phyloP scores from a whole-genome alignment of 768 basidiomycete species.

The Collybiopsis confluens region DNA sequence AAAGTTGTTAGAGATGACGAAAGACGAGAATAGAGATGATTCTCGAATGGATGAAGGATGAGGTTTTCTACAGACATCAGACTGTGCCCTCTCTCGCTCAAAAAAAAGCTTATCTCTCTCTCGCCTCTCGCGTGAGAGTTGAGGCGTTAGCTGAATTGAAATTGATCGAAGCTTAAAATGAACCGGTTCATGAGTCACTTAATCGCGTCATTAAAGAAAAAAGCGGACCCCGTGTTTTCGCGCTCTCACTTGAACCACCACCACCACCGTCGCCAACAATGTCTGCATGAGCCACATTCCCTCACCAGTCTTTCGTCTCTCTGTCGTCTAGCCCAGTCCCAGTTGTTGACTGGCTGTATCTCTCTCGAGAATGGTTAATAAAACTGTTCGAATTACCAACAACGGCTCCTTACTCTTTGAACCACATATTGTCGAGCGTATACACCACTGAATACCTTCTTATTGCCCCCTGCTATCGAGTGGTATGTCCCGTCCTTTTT shows the following conservation, averaged over 20 bases:
- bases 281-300: conserved; percentile 10
- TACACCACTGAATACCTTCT: conserved; percentile 56
- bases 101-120: not conserved
- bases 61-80: no score
- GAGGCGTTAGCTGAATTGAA: not conserved
- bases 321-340: not conserved
- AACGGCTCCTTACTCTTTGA: conserved; percentile 86
- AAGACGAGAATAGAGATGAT: conserved; percentile 57
- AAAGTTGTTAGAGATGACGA: conserved; percentile 68
- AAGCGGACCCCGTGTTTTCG: not conserved
- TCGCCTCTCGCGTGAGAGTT: no score
- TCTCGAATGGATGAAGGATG: conserved; percentile 80
- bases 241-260: conserved; percentile 8
- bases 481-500: conserved; percentile 17
- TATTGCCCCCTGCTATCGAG: conserved; percentile 20
- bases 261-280: conserved; percentile 8
- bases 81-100: not conserved
- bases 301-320: conserved; percentile 15
- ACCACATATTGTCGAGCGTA: conserved; percentile 84
- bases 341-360: conserved; percentile 21
- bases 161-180: conserved; percentile 4
- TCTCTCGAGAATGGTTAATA: conserved; percentile 73
- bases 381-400: conserved; percentile 74
- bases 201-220: not conserved
- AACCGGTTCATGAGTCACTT: conserved; percentile 4